Conservation (phyloP, 352 stramenopile species). For the Achlya hypogyna region DNA sequence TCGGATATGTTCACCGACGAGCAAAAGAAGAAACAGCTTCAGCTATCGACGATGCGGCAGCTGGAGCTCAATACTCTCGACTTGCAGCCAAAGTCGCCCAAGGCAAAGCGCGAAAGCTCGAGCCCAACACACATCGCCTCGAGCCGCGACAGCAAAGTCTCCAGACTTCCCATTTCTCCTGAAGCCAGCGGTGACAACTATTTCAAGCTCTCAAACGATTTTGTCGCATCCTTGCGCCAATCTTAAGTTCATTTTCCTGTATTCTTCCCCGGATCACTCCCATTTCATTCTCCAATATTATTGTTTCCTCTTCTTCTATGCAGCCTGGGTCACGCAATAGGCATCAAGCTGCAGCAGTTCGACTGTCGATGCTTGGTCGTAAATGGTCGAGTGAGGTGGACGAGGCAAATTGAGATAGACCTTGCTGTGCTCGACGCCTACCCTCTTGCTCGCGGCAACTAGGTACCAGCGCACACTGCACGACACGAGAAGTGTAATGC, state of each 20-base stretch:
- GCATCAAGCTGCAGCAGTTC: not conserved
- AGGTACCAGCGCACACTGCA: constrained; percentile 7
- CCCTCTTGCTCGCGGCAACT: constrained; percentile 7
- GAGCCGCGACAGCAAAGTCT: not conserved
- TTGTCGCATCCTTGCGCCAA: constrained; percentile 4
- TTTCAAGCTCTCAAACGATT: constrained; percentile 12
- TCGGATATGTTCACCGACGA: constrained; percentile 20
- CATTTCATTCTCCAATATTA: not conserved
- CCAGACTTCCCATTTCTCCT: not conserved
- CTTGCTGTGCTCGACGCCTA: not conserved
- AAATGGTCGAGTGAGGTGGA: not conserved
- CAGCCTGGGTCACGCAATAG: not conserved
- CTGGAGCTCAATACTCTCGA: constrained; percentile 13
- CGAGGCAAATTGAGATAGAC: not conserved
- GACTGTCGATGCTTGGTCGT: not conserved
- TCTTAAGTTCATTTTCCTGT: not conserved
- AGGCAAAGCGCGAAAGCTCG: not conserved
- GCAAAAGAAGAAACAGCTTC: constrained; percentile 19
- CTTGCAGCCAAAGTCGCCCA: constrained; percentile 5
- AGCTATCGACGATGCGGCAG: constrained; percentile 7
- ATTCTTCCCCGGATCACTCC: not conserved
- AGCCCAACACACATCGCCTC: not conserved
- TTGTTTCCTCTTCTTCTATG: not conserved
- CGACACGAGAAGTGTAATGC: constrained; percentile 6
- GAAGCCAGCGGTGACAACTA: constrained; percentile 14